Percentiles rank a stretch among this genome's conserved stretches.
These are phyloP conservation scores for Wickerhamomyces canadensis DNA, from an alignment of 805 yeast species.

Conservation along the genomic window DNA sequence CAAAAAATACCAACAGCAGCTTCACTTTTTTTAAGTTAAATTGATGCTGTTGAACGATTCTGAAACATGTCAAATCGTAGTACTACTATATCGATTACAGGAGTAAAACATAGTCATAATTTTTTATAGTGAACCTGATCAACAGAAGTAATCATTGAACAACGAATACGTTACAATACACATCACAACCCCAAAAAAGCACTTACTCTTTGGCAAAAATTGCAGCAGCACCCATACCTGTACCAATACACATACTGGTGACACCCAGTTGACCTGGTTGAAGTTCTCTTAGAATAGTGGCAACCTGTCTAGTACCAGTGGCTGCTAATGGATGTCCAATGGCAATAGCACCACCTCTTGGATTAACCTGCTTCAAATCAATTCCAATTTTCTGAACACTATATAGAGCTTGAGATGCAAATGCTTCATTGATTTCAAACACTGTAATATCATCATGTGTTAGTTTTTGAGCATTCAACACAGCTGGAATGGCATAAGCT, in stretches of 20 bases:
- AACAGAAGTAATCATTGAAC: no score
- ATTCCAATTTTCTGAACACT: slow-evolving; percentile 63
- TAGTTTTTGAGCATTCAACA: slow-evolving; percentile 57
- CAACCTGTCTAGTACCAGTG: slow-evolving; percentile 89
- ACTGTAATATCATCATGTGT: slow-evolving; percentile 61
- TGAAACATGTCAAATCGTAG: no score
- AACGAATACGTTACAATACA: no score
- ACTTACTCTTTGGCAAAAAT: slow-evolving; percentile 61
- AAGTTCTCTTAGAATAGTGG: slow-evolving; percentile 80
- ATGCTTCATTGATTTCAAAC: slow-evolving; percentile 93
- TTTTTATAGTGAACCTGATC: no score
- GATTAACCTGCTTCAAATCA: slow-evolving; percentile 69
- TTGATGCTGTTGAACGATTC: no score
- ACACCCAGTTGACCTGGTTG: slow-evolving; percentile 79
- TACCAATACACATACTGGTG: slow-evolving; percentile 95
- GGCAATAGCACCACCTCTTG: slow-evolving; percentile 96
- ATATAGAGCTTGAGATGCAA: slow-evolving; percentile 90
- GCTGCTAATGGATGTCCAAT: slow-evolving; percentile 92
- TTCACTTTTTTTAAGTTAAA: no score
- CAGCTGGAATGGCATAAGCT: slow-evolving; percentile 87
- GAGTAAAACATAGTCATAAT: no score
- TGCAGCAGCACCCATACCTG: slow-evolving; percentile 98
- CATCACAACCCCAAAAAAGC: background rate
- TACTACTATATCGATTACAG: no score
- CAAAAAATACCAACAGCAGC: no score